A percentile compares a stretch with the other conserved stretches of the same genome.
phyloP scores from a whole-genome alignment of 768 basidiomycete genomes.

The Agaricus blazei region DNA sequence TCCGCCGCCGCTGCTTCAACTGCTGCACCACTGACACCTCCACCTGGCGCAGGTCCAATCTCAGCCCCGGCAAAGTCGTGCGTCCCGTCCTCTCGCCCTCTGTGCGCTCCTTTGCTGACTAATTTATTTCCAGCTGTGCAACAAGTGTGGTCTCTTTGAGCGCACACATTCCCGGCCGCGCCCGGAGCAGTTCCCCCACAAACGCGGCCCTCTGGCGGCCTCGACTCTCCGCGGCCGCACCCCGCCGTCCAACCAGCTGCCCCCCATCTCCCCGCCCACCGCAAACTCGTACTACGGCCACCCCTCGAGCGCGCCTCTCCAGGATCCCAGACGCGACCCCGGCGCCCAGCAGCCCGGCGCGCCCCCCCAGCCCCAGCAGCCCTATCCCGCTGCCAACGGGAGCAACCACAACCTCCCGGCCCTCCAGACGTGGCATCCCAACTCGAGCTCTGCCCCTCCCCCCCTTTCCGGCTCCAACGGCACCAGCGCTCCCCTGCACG shows the following conservation, averaged over 20 bases:
- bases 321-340: slow-evolving; percentile 11
- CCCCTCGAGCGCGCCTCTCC: slow-evolving; percentile 44
- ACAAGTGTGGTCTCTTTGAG: slow-evolving; percentile 79
- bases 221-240: slow-evolving; percentile 46
- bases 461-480: slow-evolving; percentile 6
- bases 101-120: slow-evolving; percentile 12
- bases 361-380: slow-evolving; percentile 7
- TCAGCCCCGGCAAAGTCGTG: slow-evolving; percentile 77
- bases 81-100: slow-evolving; percentile 15
- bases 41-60: slow-evolving; percentile 73
- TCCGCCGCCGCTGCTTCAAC: slow-evolving; percentile 76
- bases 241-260: slow-evolving; percentile 34
- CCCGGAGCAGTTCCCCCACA: slow-evolving; percentile 79
- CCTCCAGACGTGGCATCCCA: slow-evolving; percentile 41
- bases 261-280: slow-evolving; percentile 38
- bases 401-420: slow-evolving; percentile 35
- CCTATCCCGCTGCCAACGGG: slow-evolving; percentile 5
- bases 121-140: slow-evolving; percentile 36
- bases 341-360: not conserved
- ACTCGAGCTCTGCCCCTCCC: slow-evolving; percentile 15
- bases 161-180: slow-evolving; percentile 75
- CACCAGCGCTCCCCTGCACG: no score
- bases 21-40: slow-evolving; percentile 83
- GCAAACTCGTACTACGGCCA: slow-evolving; percentile 43
- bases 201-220: slow-evolving; percentile 61